phyloP scores from a whole-genome alignment of 495 filamentous ascomycete species.

The Rhizodiscina lignyota region DNA sequence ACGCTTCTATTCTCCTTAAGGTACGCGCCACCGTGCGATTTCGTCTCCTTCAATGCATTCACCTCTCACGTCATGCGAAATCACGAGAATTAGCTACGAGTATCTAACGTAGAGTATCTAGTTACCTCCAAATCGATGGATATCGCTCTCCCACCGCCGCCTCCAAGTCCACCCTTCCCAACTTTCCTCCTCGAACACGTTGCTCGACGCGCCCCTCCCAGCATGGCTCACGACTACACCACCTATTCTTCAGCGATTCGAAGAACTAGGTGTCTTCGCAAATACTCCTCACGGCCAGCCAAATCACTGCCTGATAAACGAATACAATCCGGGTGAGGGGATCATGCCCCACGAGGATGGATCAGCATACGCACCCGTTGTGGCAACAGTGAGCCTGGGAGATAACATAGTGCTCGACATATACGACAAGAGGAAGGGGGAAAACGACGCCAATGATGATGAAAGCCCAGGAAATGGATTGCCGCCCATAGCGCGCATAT shows the following conservation, averaged over 20 bases:
- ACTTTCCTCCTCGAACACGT: constrained; percentile 50
- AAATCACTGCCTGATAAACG: constrained; percentile 89
- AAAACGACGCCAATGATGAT: constrained; percentile 3
- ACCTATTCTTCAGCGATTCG: constrained; percentile 55
- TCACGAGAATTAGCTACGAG: too few relatives aligned
- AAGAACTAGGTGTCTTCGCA: constrained; percentile 42
- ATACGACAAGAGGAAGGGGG: constrained; percentile 39
- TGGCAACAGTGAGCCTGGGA: constrained; percentile 79
- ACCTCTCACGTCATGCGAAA: background rate
- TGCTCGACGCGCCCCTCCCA: constrained; percentile 63
- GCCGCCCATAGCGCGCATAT: constrained; percentile 41
- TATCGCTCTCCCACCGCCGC: constrained; percentile 64
- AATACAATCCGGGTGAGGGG: constrained; percentile 74
- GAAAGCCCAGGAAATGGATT: constrained; percentile 13
- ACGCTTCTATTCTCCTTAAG: constrained; percentile 50
- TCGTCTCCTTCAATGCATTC: background rate
- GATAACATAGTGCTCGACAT: constrained; percentile 64
- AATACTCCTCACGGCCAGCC: constrained; percentile 55
- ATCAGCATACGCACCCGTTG: constrained; percentile 65
- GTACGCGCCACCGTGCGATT: constrained; percentile 23
- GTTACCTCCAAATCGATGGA: constrained; percentile 47
- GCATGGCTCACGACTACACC: constrained; percentile 43
- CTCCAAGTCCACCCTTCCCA: constrained; percentile 82
- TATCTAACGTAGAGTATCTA: too few relatives aligned
- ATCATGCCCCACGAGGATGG: constrained; percentile 98